These are phyloP conservation scores for Babjeviella inositovora DNA, from an alignment of 805 yeast species.

Conservation along the genomic window DNA sequence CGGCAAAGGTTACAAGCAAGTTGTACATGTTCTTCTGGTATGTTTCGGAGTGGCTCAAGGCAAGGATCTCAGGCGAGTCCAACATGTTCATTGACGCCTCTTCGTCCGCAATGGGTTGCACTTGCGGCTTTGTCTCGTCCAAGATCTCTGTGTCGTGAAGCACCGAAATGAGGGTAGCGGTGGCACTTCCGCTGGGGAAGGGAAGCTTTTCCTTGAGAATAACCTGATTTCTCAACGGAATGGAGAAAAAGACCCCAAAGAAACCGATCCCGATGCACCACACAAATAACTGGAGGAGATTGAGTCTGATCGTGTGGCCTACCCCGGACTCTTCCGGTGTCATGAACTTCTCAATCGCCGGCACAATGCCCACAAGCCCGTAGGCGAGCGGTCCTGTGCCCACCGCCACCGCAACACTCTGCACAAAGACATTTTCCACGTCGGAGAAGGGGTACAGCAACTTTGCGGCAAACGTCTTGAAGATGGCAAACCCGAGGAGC, in stretches of 20 bases:
- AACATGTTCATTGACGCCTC: constrained; percentile 4
- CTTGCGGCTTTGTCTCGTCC: constrained; percentile 10
- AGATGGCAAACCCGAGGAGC: constrained; percentile 68
- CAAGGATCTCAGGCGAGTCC: constrained; percentile 14
- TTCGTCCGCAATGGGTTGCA: not conserved
- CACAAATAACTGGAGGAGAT: constrained; percentile 36
- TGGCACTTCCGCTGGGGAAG: constrained; percentile 93
- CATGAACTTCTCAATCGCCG: constrained; percentile 85
- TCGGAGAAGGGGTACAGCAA: constrained; percentile 44
- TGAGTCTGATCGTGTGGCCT: constrained; percentile 15
- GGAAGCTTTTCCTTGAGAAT: constrained; percentile 77
- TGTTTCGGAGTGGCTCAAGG: constrained; percentile 8
- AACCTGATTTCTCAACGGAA: constrained; percentile 75
- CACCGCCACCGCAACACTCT: constrained; percentile 88
- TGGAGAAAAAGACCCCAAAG: constrained; percentile 92
- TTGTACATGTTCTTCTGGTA: constrained; percentile 46
- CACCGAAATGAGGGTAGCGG: constrained; percentile 84
- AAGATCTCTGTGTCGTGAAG: constrained; percentile 54
- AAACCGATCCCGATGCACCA: constrained; percentile 87
- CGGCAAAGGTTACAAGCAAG: constrained; percentile 39
- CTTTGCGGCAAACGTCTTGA: constrained; percentile 32
- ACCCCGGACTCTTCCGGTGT: constrained; percentile 67
- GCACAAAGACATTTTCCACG: constrained; percentile 88
- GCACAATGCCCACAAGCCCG: constrained; percentile 90
- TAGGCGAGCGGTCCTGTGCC: constrained; percentile 96